Base-by-base conservation (phyloP, 2,329 filamentous ascomycete genomes). In the Daldinia eschscholtzii region DNA sequence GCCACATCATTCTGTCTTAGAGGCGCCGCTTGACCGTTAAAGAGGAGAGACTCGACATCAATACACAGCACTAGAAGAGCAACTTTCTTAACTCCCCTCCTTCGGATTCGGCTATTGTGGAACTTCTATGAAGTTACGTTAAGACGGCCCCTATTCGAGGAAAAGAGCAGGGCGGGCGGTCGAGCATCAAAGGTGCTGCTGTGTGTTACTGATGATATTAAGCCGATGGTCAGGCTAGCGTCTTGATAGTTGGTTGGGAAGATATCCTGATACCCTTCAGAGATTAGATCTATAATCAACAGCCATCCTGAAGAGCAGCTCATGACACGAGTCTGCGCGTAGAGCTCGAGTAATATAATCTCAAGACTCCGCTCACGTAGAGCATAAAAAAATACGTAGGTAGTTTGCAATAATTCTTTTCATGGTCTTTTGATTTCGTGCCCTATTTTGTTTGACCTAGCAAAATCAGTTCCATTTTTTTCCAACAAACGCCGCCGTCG, bases 381-480 rank as follows among this genome's bases (percentile, higher is more conserved):
- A 23, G 13, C n/a, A 6, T 13, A 9, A 55, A 35, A 37, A 39
- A 10, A 23, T 4, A 4, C 33, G 33, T 55, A 10, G 23, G 20
- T 23, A 23, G 20, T 28, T 52, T 55, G 52, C 18, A 35, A 23
- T 37, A 35, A 15, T 55, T 35, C 52, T 55, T 18, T 30, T 10
- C 23, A 55, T 50, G 18, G 52, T 23, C 18, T 55, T 55, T 55
- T 20, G 5, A 37, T 55, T 55, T 55, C 52, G 20, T 55, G n/a
- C 30, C 52, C 52, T 55, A 37, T 37, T 35, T 39, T 39, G 2
- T 53, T 28, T 53, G 18, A 18, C 52, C 52, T 55, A 33, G 33
- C 18, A 37, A 55, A 37, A 39, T 23, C 52, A 55, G 52, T 55
- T 55, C 52, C 52, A 26, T n/a, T 55, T 55, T 55, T 37, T 55